Base-by-base conservation (phyloP, 352 stramenopile species). In the Phytophthora uliginosa region DNA sequence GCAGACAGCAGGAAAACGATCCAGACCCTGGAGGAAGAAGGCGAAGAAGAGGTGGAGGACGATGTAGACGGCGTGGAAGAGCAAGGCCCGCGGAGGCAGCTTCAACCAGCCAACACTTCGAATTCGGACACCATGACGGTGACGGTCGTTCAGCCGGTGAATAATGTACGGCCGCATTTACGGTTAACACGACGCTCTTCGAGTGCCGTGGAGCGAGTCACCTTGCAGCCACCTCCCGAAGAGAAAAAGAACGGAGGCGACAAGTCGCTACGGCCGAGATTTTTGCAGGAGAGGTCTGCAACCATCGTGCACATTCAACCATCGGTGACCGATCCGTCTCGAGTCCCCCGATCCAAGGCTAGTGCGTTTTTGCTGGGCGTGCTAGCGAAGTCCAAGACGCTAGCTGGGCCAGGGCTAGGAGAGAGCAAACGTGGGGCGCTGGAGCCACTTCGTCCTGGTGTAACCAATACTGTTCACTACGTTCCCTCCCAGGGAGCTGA, bases 321-420 rank as follows among this genome's bases (percentile, higher is more conserved):
- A 8, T 12, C 33, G 17, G 22, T 26, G 12, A 12, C 24, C 3
- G 60, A 73, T 17, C 54, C 69, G 3, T 20, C 73, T 28, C 60
- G 57, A 18, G 56, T 74, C 17, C 78, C 80, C 55, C 81, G 86
- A 59, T 92, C 86, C 33, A 89, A 84, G 54, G 84, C 86, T 4
- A 82, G 84, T 52, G 60, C 82, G 7, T 94, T 94, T 63, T 54
- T 94, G 36, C 45, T 88, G 31, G 66, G 73, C 13, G 72, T 92
- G 15, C 52, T 91, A 57, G 78, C 74, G 4, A 86, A 88, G 47
- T 71, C 76, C 7, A 67, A 48, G 18, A 15, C 40, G 8, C 7
- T 42, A 10, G 40, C 15, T 2, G 40, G 40, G 7, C 40, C 18
- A 22, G 40, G 40, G 0, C 45, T 52, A 20, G 31, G 56, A n/a